A percentile compares a stretch with the other conserved stretches of the same genome.
Conservation (phyloP, 768 basidiomycete species). For the Boletus fagicola region DNA sequence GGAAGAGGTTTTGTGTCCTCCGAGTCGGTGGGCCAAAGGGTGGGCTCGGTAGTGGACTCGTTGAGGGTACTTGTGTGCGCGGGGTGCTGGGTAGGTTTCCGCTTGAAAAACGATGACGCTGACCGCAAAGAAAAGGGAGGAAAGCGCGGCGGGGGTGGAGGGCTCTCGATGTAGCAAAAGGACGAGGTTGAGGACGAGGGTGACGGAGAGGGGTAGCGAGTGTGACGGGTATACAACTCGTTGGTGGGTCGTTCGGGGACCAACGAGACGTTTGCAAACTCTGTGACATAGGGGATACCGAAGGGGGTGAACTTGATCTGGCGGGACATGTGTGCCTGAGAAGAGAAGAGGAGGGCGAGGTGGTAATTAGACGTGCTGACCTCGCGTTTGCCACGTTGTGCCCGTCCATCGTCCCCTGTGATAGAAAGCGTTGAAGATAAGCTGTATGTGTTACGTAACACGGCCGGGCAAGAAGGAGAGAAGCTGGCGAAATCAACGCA, state of each 20-base stretch:
- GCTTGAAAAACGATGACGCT: conserved; percentile 27
- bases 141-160: conserved; percentile 15
- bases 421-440: conserved; percentile 2
- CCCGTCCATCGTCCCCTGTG: too few species aligned
- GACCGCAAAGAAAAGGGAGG: conserved; percentile 18
- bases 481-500: not conserved
- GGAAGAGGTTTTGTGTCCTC: conserved; percentile 21
- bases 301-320: conserved; percentile 31
- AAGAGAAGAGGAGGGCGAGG: not conserved
- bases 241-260: not conserved
- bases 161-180: conserved; percentile 28
- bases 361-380: not conserved
- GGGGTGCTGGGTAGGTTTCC: conserved; percentile 10
- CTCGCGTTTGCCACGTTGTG: conserved; percentile 10
- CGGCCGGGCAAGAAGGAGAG: not conserved
- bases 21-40: not conserved
- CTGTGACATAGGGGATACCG: conserved; percentile 30
- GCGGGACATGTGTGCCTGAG: conserved; percentile 16
- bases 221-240: too few species aligned
- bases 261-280: conserved; percentile 31
- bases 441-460: conserved; percentile 8
- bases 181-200: conserved; percentile 24
- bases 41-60: not conserved
- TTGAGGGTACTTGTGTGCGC: not conserved
- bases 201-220: not conserved